Evolutionary conservation across 495 filamentous ascomycete species (phyloP).

Genomic region (Arthonia radiata): DNA sequence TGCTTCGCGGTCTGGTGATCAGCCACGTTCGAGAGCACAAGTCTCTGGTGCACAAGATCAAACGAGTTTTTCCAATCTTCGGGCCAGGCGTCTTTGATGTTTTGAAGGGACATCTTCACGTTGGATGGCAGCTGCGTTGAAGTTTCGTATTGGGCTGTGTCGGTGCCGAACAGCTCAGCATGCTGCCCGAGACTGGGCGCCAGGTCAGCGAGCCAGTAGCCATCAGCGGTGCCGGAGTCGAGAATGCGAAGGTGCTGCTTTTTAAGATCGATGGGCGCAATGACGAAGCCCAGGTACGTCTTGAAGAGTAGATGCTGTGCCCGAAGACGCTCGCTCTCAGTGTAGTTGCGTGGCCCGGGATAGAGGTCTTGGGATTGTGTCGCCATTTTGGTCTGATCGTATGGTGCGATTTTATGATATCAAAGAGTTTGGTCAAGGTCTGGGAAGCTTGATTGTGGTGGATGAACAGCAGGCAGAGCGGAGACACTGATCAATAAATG

Average conservation of each 20-base stretch:
- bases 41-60: slow-evolving; percentile 6
- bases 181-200: slow-evolving; percentile 2
- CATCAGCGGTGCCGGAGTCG: slow-evolving; percentile 4
- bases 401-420: too few relatives aligned
- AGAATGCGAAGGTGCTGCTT: slow-evolving; percentile 1
- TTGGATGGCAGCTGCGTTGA: slow-evolving; percentile 1
- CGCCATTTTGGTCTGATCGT: too few relatives aligned
- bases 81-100: slow-evolving; percentile 2
- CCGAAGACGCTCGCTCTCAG: not conserved
- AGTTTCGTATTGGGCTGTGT: slow-evolving; percentile 1
- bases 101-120: slow-evolving; percentile 2
- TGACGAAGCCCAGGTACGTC: slow-evolving; percentile 1
- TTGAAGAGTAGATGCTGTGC: slow-evolving; percentile 4
- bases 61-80: slow-evolving; percentile 1
- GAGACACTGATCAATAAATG: too few relatives aligned
- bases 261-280: slow-evolving; percentile 2
- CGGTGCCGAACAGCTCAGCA: slow-evolving; percentile 3
- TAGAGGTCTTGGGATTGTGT: too few relatives aligned
- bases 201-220: slow-evolving; percentile 3
- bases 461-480: too few relatives aligned
- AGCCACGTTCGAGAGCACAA: slow-evolving; percentile 1
- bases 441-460: too few relatives aligned
- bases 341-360: too few relatives aligned
- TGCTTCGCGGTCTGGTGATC: not conserved
- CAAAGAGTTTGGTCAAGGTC: too few relatives aligned